Conservation (phyloP, 1,284 basidiomycete species). For the Wolfiporia cocos region DNA sequence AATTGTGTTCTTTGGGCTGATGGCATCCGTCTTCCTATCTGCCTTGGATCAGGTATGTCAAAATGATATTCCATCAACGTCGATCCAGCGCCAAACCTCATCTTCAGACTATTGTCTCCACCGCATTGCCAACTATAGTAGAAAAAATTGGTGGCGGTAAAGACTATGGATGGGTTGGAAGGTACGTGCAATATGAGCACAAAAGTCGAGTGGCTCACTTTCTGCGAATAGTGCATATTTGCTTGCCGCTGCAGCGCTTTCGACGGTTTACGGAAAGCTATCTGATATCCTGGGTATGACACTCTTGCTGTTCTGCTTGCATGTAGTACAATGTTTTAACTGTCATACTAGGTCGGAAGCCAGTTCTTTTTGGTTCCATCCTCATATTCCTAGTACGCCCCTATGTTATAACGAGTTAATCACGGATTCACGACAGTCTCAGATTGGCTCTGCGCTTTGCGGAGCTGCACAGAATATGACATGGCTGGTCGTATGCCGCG, state of each 20-base stretch:
- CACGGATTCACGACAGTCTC: neutral
- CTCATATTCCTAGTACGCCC: slow-evolving; percentile 57
- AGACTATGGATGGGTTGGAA: slow-evolving; percentile 74
- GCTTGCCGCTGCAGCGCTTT: slow-evolving; percentile 60
- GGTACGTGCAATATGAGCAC: slow-evolving; percentile 36
- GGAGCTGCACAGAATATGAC: slow-evolving; percentile 77
- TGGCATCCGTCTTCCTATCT: slow-evolving; percentile 37
- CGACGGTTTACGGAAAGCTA: slow-evolving; percentile 73
- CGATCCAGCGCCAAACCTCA: no score
- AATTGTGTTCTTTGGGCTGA: slow-evolving; percentile 35
- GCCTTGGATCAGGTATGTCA: slow-evolving; percentile 32
- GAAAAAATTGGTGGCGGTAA: slow-evolving; percentile 60
- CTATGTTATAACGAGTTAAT: neutral
- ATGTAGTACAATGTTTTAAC: neutral
- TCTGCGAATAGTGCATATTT: slow-evolving; percentile 55
- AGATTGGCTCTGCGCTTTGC: slow-evolving; percentile 77
- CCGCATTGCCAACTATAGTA: slow-evolving; percentile 78
- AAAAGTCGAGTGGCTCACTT: neutral
- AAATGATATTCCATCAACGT: slow-evolving; percentile 1
- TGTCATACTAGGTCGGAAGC: slow-evolving; percentile 54
- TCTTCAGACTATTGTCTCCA: slow-evolving; percentile 71
- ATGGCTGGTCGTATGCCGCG: slow-evolving; percentile 70
- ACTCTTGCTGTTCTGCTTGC: neutral
- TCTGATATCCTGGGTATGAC: slow-evolving; percentile 49
- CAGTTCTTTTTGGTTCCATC: slow-evolving; percentile 65